Evolutionary conservation across 768 basidiomycete species (phyloP), one percentile per base, ranked within the genome.

Genomic region (Gautieria morchelliformis): DNA sequence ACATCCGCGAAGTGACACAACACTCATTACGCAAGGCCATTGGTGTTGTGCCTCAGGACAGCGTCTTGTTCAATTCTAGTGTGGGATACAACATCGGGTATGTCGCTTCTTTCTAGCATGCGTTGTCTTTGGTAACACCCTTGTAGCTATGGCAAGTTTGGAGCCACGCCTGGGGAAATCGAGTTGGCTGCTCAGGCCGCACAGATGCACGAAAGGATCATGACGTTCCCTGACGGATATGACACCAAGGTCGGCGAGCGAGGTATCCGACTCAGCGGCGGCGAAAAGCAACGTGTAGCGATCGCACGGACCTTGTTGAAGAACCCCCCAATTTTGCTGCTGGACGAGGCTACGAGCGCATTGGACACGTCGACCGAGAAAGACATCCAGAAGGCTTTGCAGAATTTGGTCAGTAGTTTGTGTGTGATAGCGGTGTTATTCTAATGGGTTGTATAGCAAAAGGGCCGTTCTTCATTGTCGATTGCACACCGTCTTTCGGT

Each of bases 331-430:
- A 84, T 93, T 56, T 67, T 93, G 40, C 74, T 91, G n/a, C 69
- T 92, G 64, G 83, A 86, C 64, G 86, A 87, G 69, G 86, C 85
- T 14, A 87, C 84, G 0, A 86, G 86, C 61, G 91, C 92, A 12
- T 71, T 96, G 59, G 93, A 96, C 69, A 93, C 92, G 1, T 83
- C 85, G 10, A 93, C 92, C 0, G 92, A 95, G 68, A 85, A 89
- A 58, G 88, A 90, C 63, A 92, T 95, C 57, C 89, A 93, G 68
- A 85, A 84, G 60, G 88, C 90, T 8, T 74, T 94, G n/a, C 83
- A 87, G 60, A 85, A 87, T 61, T 76, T 93, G 20, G 80, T 87
- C 54, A 58, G 63, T 56, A 12, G 8, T 17, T 12, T 44, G n/a
- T 8, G 42, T 37, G 35, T 9, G 14, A 9, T 37, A 10, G 14